Conservation (phyloP, 129 eudicot genomes). For the Glebionis coronaria region DNA sequence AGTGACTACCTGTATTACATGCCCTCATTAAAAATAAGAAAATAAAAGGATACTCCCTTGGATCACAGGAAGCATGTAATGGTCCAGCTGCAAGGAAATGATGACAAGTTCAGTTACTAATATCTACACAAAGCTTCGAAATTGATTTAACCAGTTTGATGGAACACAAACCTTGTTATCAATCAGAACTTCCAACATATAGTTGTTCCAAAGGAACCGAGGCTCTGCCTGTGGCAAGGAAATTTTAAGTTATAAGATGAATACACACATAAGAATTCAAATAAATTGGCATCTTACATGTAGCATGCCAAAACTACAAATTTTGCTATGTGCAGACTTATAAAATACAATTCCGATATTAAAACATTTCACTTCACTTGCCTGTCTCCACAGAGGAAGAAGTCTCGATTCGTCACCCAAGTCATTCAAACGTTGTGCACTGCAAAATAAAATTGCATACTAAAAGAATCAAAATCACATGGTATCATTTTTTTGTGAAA, state of each 20-base stretch:
- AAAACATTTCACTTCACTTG: conserved; percentile 31
- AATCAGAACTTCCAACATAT: conserved; percentile 85
- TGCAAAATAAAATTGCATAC: conserved; percentile 30
- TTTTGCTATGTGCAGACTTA: conserved; percentile 17
- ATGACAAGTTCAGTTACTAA: conserved; percentile 22
- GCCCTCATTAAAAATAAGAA: neutral
- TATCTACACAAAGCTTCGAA: neutral
- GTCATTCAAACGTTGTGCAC: conserved; percentile 81
- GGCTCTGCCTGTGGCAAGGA: conserved; percentile 81
- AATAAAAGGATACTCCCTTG: conserved; percentile 95
- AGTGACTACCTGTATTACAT: neutral
- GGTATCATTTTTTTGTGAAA: conserved; percentile 13
- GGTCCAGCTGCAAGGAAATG: conserved; percentile 77
- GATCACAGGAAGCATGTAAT: conserved; percentile 85
- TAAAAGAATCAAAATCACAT: neutral
- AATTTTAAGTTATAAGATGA: neutral
- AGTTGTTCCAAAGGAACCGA: conserved; percentile 94
- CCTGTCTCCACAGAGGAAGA: conserved; percentile 99
- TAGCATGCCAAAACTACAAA: conserved; percentile 14
- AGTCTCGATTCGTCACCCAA: conserved; percentile 89
- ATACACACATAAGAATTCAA: neutral
- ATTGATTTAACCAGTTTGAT: neutral
- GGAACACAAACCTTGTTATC: conserved; percentile 69
- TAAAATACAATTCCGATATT: conserved; percentile 5
- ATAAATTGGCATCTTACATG: conserved; percentile 9